Conservation (phyloP, 805 yeast species). For the Teunomyces kruisii region DNA sequence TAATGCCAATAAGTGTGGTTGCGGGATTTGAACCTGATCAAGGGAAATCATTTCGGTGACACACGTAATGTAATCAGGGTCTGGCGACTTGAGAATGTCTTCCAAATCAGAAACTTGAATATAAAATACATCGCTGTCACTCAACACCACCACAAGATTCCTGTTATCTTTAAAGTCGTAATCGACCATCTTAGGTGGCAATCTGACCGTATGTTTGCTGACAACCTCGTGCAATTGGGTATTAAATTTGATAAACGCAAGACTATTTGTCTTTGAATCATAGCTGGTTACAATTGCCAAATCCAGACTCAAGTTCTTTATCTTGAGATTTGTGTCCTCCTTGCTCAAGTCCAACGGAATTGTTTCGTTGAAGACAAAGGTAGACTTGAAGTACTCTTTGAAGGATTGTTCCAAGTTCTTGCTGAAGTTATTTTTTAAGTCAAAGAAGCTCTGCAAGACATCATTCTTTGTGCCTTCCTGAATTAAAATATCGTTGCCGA, state of each 20-base stretch:
- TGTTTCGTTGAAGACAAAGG: constrained; percentile 4
- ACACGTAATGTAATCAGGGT: background rate
- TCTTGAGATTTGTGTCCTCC: constrained; percentile 2
- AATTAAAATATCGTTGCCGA: constrained; percentile 12
- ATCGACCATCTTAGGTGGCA: constrained; percentile 1
- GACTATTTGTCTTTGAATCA: background rate
- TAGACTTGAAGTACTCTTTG: constrained; percentile 5
- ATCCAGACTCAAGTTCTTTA: constrained; percentile 5
- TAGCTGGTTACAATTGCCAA: constrained; percentile 1
- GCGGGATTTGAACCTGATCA: constrained; percentile 9
- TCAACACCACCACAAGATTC: constrained; percentile 8
- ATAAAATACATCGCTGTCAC: background rate
- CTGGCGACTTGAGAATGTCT: background rate
- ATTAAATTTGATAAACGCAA: background rate
- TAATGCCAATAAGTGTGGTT: constrained; percentile 33
- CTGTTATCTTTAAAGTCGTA: constrained; percentile 11
- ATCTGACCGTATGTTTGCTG: background rate
- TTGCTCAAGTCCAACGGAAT: background rate
- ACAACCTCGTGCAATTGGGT: background rate
- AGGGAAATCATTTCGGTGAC: constrained; percentile 1
- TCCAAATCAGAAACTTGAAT: constrained; percentile 1
- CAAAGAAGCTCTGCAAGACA: background rate
- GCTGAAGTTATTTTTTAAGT: constrained; percentile 1
- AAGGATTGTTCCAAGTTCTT: constrained; percentile 1
- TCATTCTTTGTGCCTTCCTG: background rate